A percentile compares a stretch with the other conserved stretches of the same genome.
These are phyloP conservation scores for Nakazawaea populi DNA, from an alignment of 805 yeast species.

Conservation along the genomic window DNA sequence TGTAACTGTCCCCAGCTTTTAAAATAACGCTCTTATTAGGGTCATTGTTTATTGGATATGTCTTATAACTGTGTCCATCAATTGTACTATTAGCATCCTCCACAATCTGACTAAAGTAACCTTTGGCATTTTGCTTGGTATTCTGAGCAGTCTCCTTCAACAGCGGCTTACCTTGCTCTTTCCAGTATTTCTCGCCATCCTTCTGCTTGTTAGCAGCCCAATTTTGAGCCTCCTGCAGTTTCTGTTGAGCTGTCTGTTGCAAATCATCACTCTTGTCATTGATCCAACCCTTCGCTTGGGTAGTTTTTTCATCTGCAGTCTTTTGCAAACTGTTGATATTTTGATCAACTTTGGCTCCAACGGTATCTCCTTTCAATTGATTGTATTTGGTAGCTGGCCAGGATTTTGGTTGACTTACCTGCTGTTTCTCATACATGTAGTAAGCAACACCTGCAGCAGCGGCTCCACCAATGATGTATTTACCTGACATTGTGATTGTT, in stretches of 20 bases:
- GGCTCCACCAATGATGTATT: conserved; percentile 10
- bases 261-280: not conserved
- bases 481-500: conserved; percentile 4
- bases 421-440: conserved; percentile 9
- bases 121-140: not conserved
- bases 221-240: not conserved
- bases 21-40: conserved; percentile 3
- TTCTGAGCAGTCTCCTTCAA: not conserved
- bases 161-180: conserved; percentile 5
- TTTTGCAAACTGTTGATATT: conserved; percentile 1
- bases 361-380: conserved; percentile 6
- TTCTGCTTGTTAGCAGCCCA: conserved; percentile 2
- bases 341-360: conserved; percentile 7
- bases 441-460: conserved; percentile 14
- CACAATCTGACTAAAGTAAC: not conserved
- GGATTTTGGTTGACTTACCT: conserved; percentile 1
- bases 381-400: conserved; percentile 6
- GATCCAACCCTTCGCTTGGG: not conserved
- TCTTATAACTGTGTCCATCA: not conserved
- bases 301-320: not conserved
- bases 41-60: not conserved
- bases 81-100: conserved; percentile 3
- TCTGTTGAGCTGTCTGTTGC: not conserved
- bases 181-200: conserved; percentile 7
- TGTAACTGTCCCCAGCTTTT: conserved; percentile 7